Evolutionary conservation across 441 rosid genomes (phyloP).

Genomic region (Corymbia calophylla): DNA sequence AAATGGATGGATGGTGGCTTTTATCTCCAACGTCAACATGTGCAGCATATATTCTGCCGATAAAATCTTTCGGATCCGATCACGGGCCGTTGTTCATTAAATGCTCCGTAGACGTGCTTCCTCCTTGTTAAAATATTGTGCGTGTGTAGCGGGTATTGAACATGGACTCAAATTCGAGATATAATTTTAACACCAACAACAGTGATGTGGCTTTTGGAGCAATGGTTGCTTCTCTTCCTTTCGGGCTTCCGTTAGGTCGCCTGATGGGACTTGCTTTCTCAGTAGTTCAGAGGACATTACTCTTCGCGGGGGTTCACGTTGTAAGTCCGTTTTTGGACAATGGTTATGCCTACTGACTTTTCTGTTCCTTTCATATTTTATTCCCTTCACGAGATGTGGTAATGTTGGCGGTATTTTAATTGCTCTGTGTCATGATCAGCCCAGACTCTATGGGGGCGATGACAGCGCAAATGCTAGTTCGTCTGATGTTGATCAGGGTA

Average conservation of each 20-base stretch:
- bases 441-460: slow-evolving; percentile 36
- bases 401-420: not conserved
- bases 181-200: too few relatives aligned
- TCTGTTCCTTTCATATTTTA: not conserved
- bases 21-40: too few relatives aligned
- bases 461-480: slow-evolving; percentile 18
- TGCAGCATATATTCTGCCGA: too few relatives aligned
- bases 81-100: too few relatives aligned
- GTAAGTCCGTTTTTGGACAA: slow-evolving; percentile 23
- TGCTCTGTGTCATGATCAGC: slow-evolving; percentile 18
- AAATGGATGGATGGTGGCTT: too few relatives aligned
- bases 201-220: too few relatives aligned
- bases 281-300: slow-evolving; percentile 66
- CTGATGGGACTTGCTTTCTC: slow-evolving; percentile 74
- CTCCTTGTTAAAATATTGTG: too few relatives aligned
- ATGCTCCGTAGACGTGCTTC: too few relatives aligned
- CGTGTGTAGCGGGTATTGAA: too few relatives aligned
- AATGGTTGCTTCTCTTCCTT: too few relatives aligned
- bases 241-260: slow-evolving; percentile 38
- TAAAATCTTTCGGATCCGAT: too few relatives aligned
- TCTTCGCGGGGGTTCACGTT: slow-evolving; percentile 50
- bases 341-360: not conserved
- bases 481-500: slow-evolving; percentile 38
- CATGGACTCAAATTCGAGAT: too few relatives aligned
- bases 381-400: not conserved